Base-by-base conservation (phyloP, 1,284 basidiomycete species). In the Rugosomyces carneus region DNA sequence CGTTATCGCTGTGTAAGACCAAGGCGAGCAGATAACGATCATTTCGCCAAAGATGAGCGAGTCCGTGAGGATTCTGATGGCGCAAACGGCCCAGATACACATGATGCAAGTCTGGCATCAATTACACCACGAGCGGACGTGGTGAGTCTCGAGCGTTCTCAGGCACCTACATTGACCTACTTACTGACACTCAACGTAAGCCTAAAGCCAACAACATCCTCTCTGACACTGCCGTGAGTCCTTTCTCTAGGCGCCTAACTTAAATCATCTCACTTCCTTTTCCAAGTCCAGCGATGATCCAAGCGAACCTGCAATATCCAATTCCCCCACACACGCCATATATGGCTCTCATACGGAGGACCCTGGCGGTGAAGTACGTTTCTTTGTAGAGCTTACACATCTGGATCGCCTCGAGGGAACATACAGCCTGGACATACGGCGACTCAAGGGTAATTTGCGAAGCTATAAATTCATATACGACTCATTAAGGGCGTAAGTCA, bases 401-500 rank as follows among this genome's bases (percentile, higher is more conserved):
- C 75, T 96, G 53, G 84, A 86, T 57, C 81, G 89, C 50, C 71
- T 96, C 53, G 81, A 84, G 49, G 86, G 84, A 48, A 88, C 90
- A 20, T 91, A 89, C 61, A 85, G 84, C 61, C 73, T 96, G 46
- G 93, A 94, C 65, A 88, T 96, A 60, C 79, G 93, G 52, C 72
- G 93, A 44, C 64, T 95, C 60, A 91, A 89, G 66, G 93, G 93
- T 5, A 85, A 87, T 58, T 69, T 93, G 49, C 79, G 86, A 68
- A 89, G 85, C 61, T 96, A 93, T 71, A 91, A 93, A 64, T 91
- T 86, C 64, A 70, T 96, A 58, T 94, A 96, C 61, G 87, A 93
- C 64, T 81, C 80, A 24, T 70, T 93, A 52, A 73, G 89, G 68
- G 80, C 84, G 89, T 91, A 63, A 61, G 87, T 81, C 29, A 37